Conservation (phyloP, 2,329 filamentous ascomycete species). For the Hypoxylon sp. region DNA sequence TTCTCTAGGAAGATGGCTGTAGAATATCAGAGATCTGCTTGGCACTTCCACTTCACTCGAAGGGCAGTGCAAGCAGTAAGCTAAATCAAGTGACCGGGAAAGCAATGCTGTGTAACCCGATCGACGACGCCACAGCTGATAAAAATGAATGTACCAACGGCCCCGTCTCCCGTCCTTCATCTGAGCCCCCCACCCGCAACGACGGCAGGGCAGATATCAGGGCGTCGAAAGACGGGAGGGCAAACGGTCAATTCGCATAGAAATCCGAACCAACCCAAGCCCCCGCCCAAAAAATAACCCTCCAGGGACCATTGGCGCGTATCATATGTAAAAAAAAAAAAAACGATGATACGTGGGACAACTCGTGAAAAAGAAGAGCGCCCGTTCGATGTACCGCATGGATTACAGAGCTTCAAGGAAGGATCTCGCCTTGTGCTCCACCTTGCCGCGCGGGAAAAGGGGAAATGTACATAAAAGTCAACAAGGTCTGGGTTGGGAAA, state of each 20-base stretch:
- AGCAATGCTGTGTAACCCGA: background rate
- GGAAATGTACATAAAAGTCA: background rate
- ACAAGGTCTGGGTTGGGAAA: background rate
- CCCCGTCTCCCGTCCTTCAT: conserved; percentile 56
- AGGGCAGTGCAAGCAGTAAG: background rate
- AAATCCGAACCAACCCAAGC: conserved; percentile 55
- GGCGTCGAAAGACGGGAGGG: conserved; percentile 56
- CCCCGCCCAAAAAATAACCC: conserved; percentile 51
- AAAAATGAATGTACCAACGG: conserved; percentile 63
- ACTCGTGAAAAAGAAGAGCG: conserved; percentile 16
- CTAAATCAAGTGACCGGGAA: background rate
- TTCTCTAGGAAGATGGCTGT: too few relatives aligned
- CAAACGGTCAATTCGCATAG: conserved; percentile 61
- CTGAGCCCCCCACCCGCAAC: conserved; percentile 38
- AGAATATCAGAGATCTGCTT: too few relatives aligned
- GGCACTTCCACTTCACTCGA: too few relatives aligned
- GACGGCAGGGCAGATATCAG: conserved; percentile 57
- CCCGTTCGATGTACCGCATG: conserved; percentile 75
- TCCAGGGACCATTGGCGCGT: conserved; percentile 52
- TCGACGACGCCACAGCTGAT: background rate
- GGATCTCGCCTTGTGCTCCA: conserved; percentile 82
- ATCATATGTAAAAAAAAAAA: conserved; percentile 27
- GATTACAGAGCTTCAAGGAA: conserved; percentile 85
- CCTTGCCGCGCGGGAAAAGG: conserved; percentile 76
- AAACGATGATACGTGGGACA: conserved; percentile 42